Percentiles rank a stretch among this genome's conserved stretches.
Evolutionary conservation across 805 yeast species (phyloP).

Genomic region (Pichia kluyveri): DNA sequence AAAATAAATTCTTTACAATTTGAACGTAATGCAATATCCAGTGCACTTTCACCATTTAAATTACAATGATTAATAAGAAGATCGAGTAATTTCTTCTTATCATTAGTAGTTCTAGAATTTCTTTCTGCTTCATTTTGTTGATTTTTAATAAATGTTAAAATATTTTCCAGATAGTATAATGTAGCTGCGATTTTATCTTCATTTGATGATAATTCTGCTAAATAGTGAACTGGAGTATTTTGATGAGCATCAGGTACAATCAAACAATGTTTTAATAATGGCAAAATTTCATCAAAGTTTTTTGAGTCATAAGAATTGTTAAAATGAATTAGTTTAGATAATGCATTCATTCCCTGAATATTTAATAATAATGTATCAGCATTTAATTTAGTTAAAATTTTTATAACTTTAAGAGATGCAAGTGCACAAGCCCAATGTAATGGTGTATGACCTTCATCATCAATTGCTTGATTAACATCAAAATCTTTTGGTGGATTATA

Average conservation of each 20-base stretch:
- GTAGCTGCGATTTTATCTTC: slow-evolving; percentile 42
- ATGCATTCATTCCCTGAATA: slow-evolving; percentile 55
- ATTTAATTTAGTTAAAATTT: slow-evolving; percentile 45
- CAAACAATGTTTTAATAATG: slow-evolving; percentile 54
- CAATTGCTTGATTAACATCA: slow-evolving; percentile 59
- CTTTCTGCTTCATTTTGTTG: slow-evolving; percentile 26
- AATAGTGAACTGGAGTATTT: slow-evolving; percentile 65
- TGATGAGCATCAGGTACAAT: slow-evolving; percentile 66
- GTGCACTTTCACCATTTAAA: slow-evolving; percentile 73
- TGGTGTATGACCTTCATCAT: slow-evolving; percentile 73
- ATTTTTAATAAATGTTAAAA: slow-evolving; percentile 19
- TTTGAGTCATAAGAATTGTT: slow-evolving; percentile 61
- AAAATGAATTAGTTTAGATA: slow-evolving; percentile 61
- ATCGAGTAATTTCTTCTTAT: slow-evolving; percentile 37
- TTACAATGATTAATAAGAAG: slow-evolving; percentile 71
- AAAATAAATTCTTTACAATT: slow-evolving; percentile 38
- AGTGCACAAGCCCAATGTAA: slow-evolving; percentile 83
- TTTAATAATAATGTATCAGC: slow-evolving; percentile 51
- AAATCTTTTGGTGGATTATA: slow-evolving; percentile 53
- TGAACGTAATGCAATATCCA: slow-evolving; percentile 64
- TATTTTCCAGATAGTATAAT: slow-evolving; percentile 40
- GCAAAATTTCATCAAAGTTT: slow-evolving; percentile 49
- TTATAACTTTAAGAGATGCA: slow-evolving; percentile 56
- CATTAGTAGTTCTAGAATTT: slow-evolving; percentile 14
- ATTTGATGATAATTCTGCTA: slow-evolving; percentile 39